Conservation (phyloP, 148 eudicot genomes). For the Gaultheria prostrata region DNA sequence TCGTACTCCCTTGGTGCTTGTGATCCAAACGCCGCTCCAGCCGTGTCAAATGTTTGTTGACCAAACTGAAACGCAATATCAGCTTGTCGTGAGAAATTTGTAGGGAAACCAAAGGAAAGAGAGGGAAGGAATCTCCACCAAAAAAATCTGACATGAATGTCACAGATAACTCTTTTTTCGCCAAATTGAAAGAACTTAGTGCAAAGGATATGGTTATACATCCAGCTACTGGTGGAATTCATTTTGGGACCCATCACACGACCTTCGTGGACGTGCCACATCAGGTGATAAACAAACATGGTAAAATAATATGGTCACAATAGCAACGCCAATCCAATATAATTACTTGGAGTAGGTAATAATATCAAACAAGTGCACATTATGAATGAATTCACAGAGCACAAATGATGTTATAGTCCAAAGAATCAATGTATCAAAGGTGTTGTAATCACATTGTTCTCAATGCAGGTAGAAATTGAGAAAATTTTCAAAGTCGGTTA, state of each 20-base stretch:
- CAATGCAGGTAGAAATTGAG: no score
- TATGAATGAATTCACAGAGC: neutral
- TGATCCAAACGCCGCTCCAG: constrained; percentile 52
- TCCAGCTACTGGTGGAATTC: neutral
- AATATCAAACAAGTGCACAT: neutral
- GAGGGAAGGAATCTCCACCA: constrained; percentile 3
- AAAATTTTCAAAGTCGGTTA: neutral
- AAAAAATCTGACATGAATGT: constrained; percentile 4
- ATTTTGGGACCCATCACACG: neutral
- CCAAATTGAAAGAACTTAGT: neutral
- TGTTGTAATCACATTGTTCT: neutral
- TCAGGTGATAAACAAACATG: neutral
- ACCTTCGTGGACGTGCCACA: neutral
- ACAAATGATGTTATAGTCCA: neutral
- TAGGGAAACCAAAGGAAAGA: neutral
- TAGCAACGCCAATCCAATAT: neutral
- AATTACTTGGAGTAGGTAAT: neutral
- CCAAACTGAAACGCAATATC: constrained; percentile 48
- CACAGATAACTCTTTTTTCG: neutral
- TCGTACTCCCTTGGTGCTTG: constrained; percentile 58
- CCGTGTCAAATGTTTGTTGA: constrained; percentile 58
- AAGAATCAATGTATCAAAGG: neutral
- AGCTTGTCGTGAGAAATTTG: neutral
- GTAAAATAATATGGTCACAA: neutral
- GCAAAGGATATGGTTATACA: neutral